phyloP scores from a whole-genome alignment of 192 early-diverging fungal genomes.

The Gonapodya sp. region DNA sequence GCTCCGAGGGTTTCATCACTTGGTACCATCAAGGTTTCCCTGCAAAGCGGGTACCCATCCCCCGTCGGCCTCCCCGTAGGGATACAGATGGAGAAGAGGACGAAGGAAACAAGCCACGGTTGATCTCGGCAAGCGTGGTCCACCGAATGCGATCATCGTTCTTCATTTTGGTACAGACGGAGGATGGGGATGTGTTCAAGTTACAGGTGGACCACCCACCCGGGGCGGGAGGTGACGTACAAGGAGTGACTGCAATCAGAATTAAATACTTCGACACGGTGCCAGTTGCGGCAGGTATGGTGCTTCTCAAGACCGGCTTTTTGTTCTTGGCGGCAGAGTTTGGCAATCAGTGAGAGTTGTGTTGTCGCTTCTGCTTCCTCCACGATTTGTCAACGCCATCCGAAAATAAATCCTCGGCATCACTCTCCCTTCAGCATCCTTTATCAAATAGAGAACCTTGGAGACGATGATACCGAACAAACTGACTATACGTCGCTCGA shows the following conservation, averaged over 20 bases:
- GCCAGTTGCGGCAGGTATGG: slow-evolving; percentile 63
- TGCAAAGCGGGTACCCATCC: slow-evolving; percentile 65
- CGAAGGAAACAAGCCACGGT: slow-evolving; percentile 28
- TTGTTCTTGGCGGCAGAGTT: slow-evolving; percentile 86
- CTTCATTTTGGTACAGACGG: slow-evolving; percentile 84
- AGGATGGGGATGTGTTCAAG: slow-evolving; percentile 91
- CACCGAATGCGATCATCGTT: slow-evolving; percentile 83
- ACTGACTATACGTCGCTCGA: slow-evolving; percentile 64
- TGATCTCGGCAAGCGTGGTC: slow-evolving; percentile 76
- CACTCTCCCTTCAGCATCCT: slow-evolving; percentile 47
- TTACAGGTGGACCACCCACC: slow-evolving; percentile 72
- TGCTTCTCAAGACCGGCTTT: slow-evolving; percentile 86
- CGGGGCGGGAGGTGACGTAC: slow-evolving; percentile 29
- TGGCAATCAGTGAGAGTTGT: slow-evolving; percentile 79
- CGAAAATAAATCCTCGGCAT: neutral
- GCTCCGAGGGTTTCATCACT: slow-evolving; percentile 79
- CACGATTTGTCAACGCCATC: neutral
- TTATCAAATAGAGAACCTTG: slow-evolving; percentile 89
- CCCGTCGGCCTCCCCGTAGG: slow-evolving; percentile 59
- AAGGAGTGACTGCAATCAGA: slow-evolving; percentile 47
- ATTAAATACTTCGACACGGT: slow-evolving; percentile 96
- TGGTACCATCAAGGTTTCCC: slow-evolving; percentile 67
- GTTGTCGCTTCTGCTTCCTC: neutral
- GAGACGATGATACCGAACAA: slow-evolving; percentile 76
- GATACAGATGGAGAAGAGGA: slow-evolving; percentile 25